Conservation (phyloP, 257 asterid species). For the Salvia rosmarinus region DNA sequence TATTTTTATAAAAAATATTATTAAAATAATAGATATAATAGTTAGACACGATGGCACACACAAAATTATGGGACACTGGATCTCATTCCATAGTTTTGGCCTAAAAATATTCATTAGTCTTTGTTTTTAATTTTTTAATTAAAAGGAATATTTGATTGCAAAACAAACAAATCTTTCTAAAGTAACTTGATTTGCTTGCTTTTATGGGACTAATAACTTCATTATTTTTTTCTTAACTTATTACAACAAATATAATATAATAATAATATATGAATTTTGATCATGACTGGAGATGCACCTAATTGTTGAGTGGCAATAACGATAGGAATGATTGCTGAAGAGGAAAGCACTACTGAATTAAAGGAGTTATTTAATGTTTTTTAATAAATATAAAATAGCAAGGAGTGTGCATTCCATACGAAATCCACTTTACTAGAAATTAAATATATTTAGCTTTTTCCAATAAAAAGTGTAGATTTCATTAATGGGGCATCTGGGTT, state of each 20-base stretch:
- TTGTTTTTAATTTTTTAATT: background rate
- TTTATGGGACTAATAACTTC: background rate
- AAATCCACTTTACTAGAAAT: slow-evolving; percentile 39
- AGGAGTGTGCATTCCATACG: slow-evolving; percentile 64
- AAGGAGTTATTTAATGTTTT: background rate
- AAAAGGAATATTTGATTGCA: background rate
- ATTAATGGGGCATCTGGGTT: slow-evolving; percentile 19
- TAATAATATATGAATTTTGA: background rate
- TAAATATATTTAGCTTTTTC: slow-evolving; percentile 1
- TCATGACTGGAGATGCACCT: slow-evolving; percentile 26
- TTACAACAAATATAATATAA: too few species aligned
- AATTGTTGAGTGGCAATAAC: slow-evolving; percentile 19
- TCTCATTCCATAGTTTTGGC: too few species aligned
- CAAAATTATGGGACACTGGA: too few species aligned
- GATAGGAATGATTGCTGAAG: slow-evolving; percentile 44
- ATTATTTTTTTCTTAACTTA: too few species aligned
- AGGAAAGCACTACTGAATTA: slow-evolving; percentile 45
- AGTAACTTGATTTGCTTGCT: background rate
- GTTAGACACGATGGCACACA: too few species aligned
- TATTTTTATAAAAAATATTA: too few species aligned
- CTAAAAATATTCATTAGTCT: too few species aligned
- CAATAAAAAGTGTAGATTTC: background rate
- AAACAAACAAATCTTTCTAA: background rate
- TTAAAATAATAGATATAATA: too few species aligned
- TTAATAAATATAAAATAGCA: slow-evolving; percentile 29